Base-by-base conservation (phyloP, 208 protist species). In the Leishmania tarentolae region DNA sequence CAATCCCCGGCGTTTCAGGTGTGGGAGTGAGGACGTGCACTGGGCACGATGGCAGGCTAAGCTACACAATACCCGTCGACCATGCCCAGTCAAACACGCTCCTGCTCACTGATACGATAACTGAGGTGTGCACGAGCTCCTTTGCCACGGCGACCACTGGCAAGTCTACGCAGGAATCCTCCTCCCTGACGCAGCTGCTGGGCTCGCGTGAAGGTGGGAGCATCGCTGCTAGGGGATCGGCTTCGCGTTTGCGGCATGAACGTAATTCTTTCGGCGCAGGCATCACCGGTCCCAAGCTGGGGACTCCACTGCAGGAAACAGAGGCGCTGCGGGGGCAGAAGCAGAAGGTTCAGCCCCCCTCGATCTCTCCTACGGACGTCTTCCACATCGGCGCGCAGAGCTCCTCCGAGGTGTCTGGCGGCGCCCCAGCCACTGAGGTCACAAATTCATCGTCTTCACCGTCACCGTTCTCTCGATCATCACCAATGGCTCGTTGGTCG, bases 151-250 rank as follows among this genome's bases (percentile, higher is more conserved):
- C 31, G 24, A 50, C 28, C 37, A 19, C 52, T 40, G 68, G 74
- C 74, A 61, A 77, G 9, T 77, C 52, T 44, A 37, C 74, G 35
- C 74, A 77, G 52, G 53, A 66, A 40, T 40, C 74, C 37, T 28
- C 74, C n/a, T 68, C 74, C 37, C 28, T 40, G 37, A 65, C 40
- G 15, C 53, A 63, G 74, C 35, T 68, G 7, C 28, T 68, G 37
- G 56, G 52, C 21, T 77, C 56, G 37, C 42, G 35, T 63, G 40
- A 66, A n/a, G 74, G 19, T 9, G 9, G 0, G 15, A 77, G 74
- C 37, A 40, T 50, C n/a, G 40, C 21, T 44, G 40, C 74, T 21
- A 46, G 24, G 40, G 21, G 65, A 21, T 61, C 56, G 37, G 46
- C 50, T 37, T 8, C 47, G 15, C 19, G 21, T 42, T 56, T 56